Conservation (phyloP, 108 stramenopile species). For the Cyclostephanos tholiformis region DNA sequence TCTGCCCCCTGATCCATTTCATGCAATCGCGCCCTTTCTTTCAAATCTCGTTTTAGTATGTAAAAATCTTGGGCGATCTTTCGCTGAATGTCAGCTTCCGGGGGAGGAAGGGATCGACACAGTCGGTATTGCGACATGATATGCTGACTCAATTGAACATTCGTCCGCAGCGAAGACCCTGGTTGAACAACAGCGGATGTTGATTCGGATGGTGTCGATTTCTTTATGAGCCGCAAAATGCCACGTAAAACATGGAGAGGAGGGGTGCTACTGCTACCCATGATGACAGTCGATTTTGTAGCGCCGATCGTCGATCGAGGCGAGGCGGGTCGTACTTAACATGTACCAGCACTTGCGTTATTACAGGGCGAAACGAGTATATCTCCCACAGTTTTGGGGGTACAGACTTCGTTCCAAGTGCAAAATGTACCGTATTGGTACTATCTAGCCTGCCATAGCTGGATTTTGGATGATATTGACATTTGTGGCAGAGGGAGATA, state of each 20-base stretch:
- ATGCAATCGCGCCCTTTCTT: conserved; percentile 65
- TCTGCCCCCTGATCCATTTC: conserved; percentile 80
- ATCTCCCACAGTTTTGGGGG: too few species aligned
- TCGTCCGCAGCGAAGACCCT: background rate
- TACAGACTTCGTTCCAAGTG: too few species aligned
- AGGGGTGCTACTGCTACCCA: conserved; percentile 43
- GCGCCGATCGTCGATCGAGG: too few species aligned
- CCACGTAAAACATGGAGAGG: conserved; percentile 69
- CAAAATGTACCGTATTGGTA: too few species aligned
- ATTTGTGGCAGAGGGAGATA: too few species aligned
- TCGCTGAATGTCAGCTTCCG: conserved; percentile 28
- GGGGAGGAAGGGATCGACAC: conserved; percentile 18
- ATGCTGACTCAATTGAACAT: conserved; percentile 16
- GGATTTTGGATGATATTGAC: too few species aligned
- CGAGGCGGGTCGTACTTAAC: too few species aligned
- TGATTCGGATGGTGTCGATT: conserved; percentile 17
- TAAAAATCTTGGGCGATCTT: conserved; percentile 64
- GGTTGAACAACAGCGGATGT: conserved; percentile 1
- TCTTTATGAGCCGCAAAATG: conserved; percentile 57
- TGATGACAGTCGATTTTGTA: background rate
- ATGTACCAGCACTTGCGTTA: too few species aligned
- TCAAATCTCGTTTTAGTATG: conserved; percentile 58
- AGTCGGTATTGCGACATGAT: conserved; percentile 51
- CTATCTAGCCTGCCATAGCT: too few species aligned
- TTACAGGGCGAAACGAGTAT: too few species aligned